Percentiles rank a stretch among this genome's conserved stretches.
Conservation (phyloP, 2,329 filamentous ascomycete species). For the Exophiala sideris region DNA sequence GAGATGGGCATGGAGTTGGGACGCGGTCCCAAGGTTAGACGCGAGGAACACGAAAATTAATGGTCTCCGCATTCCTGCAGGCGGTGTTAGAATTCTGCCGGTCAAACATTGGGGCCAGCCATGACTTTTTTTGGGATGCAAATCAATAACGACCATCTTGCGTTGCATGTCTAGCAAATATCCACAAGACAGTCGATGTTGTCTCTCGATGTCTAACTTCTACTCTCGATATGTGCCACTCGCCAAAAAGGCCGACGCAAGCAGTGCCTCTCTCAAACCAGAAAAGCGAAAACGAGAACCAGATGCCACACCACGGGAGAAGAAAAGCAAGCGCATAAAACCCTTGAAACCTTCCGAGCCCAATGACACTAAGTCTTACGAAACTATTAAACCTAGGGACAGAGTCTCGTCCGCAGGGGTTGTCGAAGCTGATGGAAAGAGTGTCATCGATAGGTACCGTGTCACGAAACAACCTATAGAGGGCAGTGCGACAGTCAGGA, state of each 20-base stretch:
- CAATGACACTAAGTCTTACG: neutral
- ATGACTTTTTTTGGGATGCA: slow-evolving; percentile 1
- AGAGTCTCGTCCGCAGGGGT: slow-evolving; percentile 8
- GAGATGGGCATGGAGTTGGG: neutral
- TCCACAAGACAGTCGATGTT: slow-evolving; percentile 1
- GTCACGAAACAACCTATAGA: slow-evolving; percentile 12
- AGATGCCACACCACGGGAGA: slow-evolving; percentile 26
- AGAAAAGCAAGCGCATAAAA: slow-evolving; percentile 40
- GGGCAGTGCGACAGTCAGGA: neutral
- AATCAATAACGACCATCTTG: neutral
- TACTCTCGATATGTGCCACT: slow-evolving; percentile 48
- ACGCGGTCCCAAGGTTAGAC: neutral
- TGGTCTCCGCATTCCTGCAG: slow-evolving; percentile 1
- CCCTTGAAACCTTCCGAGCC: slow-evolving; percentile 29
- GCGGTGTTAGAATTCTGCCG: slow-evolving; percentile 32
- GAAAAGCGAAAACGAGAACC: slow-evolving; percentile 31
- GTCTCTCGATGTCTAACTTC: slow-evolving; percentile 44
- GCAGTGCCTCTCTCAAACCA: slow-evolving; percentile 3
- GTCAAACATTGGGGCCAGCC: slow-evolving; percentile 18
- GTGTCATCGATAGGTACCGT: slow-evolving; percentile 16
- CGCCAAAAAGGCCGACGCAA: neutral
- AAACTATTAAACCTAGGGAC: neutral
- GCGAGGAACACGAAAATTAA: slow-evolving; percentile 14
- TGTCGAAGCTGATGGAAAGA: neutral
- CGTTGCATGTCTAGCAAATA: neutral